Base-by-base conservation (phyloP, 2,329 filamentous ascomycete genomes). In the Didymella arachidicola region DNA sequence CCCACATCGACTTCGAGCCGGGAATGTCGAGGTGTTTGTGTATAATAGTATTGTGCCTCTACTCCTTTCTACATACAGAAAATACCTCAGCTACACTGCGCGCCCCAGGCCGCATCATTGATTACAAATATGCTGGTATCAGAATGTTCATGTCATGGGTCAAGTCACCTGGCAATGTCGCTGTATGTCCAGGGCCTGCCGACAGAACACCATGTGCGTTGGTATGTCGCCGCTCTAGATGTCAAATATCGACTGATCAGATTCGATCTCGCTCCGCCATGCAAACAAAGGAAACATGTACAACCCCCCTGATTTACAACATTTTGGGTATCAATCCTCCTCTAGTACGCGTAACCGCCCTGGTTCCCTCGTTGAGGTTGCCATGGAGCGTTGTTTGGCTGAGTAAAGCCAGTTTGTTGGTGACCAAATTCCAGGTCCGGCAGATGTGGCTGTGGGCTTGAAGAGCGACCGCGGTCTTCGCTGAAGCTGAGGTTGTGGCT, bases 371-470 rank as follows among this genome's bases (percentile, higher is more conserved):
- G 59, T 59, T 53, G 53, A 26, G 68, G 70, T 48, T 72, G 68
- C 70, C 71, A 73, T 18, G 65, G 69, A 25, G 61, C 62, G 51
- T 68, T 66, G 32, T 48, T 47, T 26, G 56, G 41, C 39, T 63
- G 47, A 7, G 52, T 61, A 57, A 69, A 72, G 48, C 64, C 68
- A 3, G 63, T 66, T 25, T 64, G 61, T 8, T 59, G 60, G 22
- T 43, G 41, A 32, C 65, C 66, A 14, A 71, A 57, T 18, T 73
- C 69, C 29, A 74, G 59, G 8, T 75, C 71, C 25, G 72, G 72
- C 51, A 74, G 50, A n/a, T 68, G 67, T 4, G 72, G 72, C 38
- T 65, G 68, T 19, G 72, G 70, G 53, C 68, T 74, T 29, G 51
- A 56, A 41, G 69, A 71, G 27, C 69, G 66, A 11, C 60, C 61